Evolutionary conservation across 83 land plant genomes (phyloP).

Genomic region (Picea abies): DNA sequence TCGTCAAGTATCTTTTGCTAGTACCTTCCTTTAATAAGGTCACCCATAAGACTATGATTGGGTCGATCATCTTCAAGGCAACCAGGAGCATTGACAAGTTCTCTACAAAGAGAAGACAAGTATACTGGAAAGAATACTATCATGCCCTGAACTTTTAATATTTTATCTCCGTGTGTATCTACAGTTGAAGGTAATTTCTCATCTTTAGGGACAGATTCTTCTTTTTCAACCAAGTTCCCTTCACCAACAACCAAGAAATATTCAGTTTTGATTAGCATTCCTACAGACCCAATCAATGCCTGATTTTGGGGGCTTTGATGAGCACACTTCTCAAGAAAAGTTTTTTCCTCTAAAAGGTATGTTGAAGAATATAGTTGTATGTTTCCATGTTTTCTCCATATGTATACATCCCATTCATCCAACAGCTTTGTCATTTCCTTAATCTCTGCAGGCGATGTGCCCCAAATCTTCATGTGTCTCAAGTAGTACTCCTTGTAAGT

Average conservation of each 20-base stretch:
- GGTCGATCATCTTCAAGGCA: slow-evolving; percentile 80
- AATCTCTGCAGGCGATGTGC: slow-evolving; percentile 79
- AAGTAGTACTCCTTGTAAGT: slow-evolving; percentile 87
- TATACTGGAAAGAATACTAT: slow-evolving; percentile 95
- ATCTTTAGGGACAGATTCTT: slow-evolving; percentile 44
- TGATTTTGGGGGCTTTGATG: slow-evolving; percentile 77
- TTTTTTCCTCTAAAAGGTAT: slow-evolving; percentile 93
- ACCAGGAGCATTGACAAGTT: slow-evolving; percentile 60
- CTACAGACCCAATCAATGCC: slow-evolving; percentile 85
- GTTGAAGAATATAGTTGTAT: slow-evolving; percentile 58
- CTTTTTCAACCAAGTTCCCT: slow-evolving; percentile 62
- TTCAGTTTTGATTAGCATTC: slow-evolving; percentile 64
- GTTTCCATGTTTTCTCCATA: slow-evolving; percentile 60
- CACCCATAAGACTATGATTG: slow-evolving; percentile 89
- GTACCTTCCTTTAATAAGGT: slow-evolving; percentile 72
- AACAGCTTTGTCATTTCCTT: slow-evolving; percentile 77
- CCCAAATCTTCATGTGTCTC: slow-evolving; percentile 95
- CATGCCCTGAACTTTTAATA: slow-evolving; percentile 78
- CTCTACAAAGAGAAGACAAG: slow-evolving; percentile 97
- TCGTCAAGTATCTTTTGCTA: no score
- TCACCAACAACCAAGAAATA: slow-evolving; percentile 64
- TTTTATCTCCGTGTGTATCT: slow-evolving; percentile 25
- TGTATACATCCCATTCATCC: slow-evolving; percentile 91
- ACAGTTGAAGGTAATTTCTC: slow-evolving; percentile 37
- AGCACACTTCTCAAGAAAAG: slow-evolving; percentile 89